phyloP scores from a whole-genome alignment of 169 alveolate species.

The Cryptosporidium baileyi region DNA sequence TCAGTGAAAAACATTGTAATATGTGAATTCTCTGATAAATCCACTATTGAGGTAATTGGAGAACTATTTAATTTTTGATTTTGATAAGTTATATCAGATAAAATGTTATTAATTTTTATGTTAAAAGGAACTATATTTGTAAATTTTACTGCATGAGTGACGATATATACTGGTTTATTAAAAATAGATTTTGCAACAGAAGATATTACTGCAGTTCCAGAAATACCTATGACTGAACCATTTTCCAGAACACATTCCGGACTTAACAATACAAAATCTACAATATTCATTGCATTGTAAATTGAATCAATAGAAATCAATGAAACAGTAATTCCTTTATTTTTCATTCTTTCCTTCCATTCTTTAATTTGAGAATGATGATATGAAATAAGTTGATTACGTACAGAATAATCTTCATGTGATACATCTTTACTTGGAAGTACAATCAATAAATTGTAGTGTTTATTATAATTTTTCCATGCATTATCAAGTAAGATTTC shows the following conservation, averaged over 20 bases:
- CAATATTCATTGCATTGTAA: conserved; percentile 56
- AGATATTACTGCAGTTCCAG: conserved; percentile 55
- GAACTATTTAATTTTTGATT: background rate
- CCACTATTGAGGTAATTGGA: conserved; percentile 39
- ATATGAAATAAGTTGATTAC: conserved; percentile 8
- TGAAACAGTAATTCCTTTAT: conserved; percentile 3
- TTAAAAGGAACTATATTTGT: conserved; percentile 28
- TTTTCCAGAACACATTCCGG: conserved; percentile 27
- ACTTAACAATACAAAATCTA: conserved; percentile 34
- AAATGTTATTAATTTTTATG: conserved; percentile 12
- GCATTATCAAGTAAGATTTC: conserved; percentile 49
- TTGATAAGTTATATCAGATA: conserved; percentile 42
- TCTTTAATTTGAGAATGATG: conserved; percentile 10
- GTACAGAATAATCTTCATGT: background rate
- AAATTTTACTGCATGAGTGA: conserved; percentile 37
- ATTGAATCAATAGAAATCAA: conserved; percentile 28
- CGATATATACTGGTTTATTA: conserved; percentile 46
- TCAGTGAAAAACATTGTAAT: conserved; percentile 62
- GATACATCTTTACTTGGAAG: conserved; percentile 6
- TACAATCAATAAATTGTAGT: conserved; percentile 31
- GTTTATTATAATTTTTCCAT: conserved; percentile 20
- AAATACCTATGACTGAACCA: conserved; percentile 40
- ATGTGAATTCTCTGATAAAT: conserved; percentile 20
- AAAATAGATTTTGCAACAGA: conserved; percentile 33
- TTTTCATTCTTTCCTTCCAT: conserved; percentile 4